These are phyloP conservation scores for Stephanodiscus triporus DNA, from an alignment of 108 stramenopile genomes.

Conservation along the genomic window DNA sequence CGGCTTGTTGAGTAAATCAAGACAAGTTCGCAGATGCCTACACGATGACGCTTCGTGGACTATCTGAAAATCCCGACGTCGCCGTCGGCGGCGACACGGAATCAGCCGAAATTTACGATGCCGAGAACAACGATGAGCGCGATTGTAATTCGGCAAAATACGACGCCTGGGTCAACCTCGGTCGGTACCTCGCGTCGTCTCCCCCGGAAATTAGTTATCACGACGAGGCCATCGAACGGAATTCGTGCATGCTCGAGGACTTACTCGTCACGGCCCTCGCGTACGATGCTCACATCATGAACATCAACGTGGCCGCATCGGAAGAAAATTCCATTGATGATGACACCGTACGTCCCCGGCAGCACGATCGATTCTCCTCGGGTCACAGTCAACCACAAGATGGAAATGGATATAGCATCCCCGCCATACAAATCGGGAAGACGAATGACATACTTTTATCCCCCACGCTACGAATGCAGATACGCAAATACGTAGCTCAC, in stretches of 20 bases:
- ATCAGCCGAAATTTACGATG: too few species aligned
- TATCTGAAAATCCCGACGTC: too few species aligned
- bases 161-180: background rate
- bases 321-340: background rate
- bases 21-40: too few species aligned
- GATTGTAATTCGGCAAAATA: background rate
- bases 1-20: too few species aligned
- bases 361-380: too few species aligned
- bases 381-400: too few species aligned
- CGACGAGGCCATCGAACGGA: slow-evolving; percentile 5
- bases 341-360: background rate
- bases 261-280: slow-evolving; percentile 16
- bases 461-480: background rate
- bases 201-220: background rate
- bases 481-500: slow-evolving; percentile 5
- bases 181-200: background rate
- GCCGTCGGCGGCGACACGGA: too few species aligned
- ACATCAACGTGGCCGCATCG: background rate
- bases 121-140: background rate
- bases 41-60: too few species aligned
- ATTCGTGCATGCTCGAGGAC: slow-evolving; percentile 31
- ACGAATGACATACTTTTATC: slow-evolving; percentile 2
- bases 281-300: slow-evolving; percentile 10
- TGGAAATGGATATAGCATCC: slow-evolving; percentile 4
- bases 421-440: background rate